Evolutionary conservation across 2,329 filamentous ascomycete genomes (phyloP).

Genomic region (Mycosphaerelloides madeirae): DNA sequence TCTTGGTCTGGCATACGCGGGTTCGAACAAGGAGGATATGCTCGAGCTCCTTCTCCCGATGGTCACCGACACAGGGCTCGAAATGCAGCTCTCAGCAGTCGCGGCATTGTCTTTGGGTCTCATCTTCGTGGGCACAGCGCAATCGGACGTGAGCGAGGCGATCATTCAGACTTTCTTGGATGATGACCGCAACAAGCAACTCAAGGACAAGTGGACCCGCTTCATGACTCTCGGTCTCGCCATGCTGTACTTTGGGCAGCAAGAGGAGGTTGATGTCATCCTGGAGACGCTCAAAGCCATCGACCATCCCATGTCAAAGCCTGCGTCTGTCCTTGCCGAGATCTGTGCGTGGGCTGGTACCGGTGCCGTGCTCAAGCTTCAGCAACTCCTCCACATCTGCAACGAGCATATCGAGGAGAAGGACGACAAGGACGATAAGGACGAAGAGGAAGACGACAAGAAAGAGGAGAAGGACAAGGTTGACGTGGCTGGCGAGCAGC

Average conservation of each 20-base stretch:
- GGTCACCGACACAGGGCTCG: constrained; percentile 73
- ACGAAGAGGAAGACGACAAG: constrained; percentile 61
- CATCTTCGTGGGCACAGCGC: constrained; percentile 86
- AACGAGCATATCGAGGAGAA: constrained; percentile 95
- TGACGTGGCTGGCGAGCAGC: constrained; percentile 64
- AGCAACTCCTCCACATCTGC: constrained; percentile 95
- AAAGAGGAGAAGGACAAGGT: constrained; percentile 69
- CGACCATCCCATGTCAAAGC: constrained; percentile 93
- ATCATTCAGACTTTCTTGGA: constrained; percentile 92
- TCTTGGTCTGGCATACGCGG: constrained; percentile 88
- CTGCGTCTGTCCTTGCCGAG: constrained; percentile 89
- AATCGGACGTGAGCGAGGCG: constrained; percentile 84
- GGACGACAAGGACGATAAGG: constrained; percentile 58
- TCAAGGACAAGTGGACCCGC: constrained; percentile 97
- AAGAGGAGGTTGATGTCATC: constrained; percentile 98
- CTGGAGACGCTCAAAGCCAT: constrained; percentile 94
- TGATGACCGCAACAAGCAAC: constrained; percentile 80
- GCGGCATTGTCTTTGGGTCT: constrained; percentile 86
- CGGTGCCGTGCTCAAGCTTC: constrained; percentile 92
- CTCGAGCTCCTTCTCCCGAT: constrained; percentile 80
- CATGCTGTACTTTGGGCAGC: constrained; percentile 88
- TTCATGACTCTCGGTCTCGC: constrained; percentile 94
- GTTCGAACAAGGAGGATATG: constrained; percentile 87
- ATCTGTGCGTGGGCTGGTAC: constrained; percentile 98
- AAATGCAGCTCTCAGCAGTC: constrained; percentile 97